These are phyloP conservation scores for Leccinum colubrinum DNA, from an alignment of 1,284 basidiomycete genomes.

Conservation along the genomic window DNA sequence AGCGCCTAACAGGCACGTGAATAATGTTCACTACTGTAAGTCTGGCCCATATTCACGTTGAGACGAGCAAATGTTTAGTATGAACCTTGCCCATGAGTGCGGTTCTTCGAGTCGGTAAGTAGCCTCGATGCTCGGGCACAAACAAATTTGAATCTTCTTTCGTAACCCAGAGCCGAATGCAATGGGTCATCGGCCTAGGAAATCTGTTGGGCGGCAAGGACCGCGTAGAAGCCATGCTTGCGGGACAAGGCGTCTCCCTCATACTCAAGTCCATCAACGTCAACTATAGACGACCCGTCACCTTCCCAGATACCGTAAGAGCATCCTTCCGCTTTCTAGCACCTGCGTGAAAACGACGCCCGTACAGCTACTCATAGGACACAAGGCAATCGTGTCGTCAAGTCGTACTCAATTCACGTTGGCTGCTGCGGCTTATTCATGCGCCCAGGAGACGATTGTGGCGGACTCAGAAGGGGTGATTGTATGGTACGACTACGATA, in stretches of 20 bases:
- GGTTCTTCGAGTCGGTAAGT: slow-evolving; percentile 66
- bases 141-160: background rate
- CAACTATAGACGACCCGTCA: slow-evolving; percentile 64
- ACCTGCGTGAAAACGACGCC: background rate
- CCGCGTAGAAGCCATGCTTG: slow-evolving; percentile 53
- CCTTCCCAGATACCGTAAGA: slow-evolving; percentile 68
- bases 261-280: slow-evolving; percentile 71
- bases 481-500: slow-evolving; percentile 78
- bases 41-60: background rate
- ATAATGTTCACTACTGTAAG: slow-evolving; percentile 70
- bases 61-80: background rate
- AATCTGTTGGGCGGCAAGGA: slow-evolving; percentile 55
- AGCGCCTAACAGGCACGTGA: slow-evolving; percentile 57
- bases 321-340: slow-evolving; percentile 1
- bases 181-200: slow-evolving; percentile 59
- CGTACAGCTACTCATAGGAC: slow-evolving; percentile 59
- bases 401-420: slow-evolving; percentile 46
- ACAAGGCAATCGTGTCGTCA: slow-evolving; percentile 37
- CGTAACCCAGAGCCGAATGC: slow-evolving; percentile 51
- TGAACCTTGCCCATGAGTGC: slow-evolving; percentile 36
- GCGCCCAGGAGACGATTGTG: slow-evolving; percentile 57
- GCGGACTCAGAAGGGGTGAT: slow-evolving; percentile 60
- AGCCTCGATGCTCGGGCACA: background rate
- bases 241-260: slow-evolving; percentile 60
- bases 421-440: slow-evolving; percentile 57